Conservation (phyloP, 2,329 filamentous ascomycete genomes). For the Penicillium sp. region DNA sequence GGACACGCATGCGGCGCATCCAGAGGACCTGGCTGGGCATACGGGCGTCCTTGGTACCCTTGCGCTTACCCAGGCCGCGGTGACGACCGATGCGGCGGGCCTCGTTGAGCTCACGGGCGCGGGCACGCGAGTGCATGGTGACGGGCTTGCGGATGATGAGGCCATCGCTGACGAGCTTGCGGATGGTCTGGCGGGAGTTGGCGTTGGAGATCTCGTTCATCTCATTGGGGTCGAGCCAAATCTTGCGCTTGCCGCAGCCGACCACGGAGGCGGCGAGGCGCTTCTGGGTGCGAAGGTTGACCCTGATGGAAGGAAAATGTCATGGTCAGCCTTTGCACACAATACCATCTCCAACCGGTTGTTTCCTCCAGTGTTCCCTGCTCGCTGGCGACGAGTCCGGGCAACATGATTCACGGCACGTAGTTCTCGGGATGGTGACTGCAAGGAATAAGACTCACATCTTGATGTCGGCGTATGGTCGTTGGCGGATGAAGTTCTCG, state of each 20-base stretch:
- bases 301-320: slow-evolving; percentile 60
- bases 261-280: slow-evolving; percentile 98
- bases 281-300: slow-evolving; percentile 99
- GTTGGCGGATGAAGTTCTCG: slow-evolving; percentile 46
- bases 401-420: neutral
- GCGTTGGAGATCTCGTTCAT: slow-evolving; percentile 99
- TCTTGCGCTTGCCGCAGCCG: slow-evolving; percentile 99
- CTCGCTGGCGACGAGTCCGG: neutral
- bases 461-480: slow-evolving; percentile 48
- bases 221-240: slow-evolving; percentile 99
- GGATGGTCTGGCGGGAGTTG: slow-evolving; percentile 99
- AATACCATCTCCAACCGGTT: slow-evolving; percentile 3
- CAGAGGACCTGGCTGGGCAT: slow-evolving; percentile 99
- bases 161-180: slow-evolving; percentile 99
- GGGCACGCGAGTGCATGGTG: slow-evolving; percentile 98
- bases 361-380: slow-evolving; percentile 13
- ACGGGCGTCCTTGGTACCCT: slow-evolving; percentile 99
- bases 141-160: slow-evolving; percentile 99
- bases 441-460: slow-evolving; percentile 42
- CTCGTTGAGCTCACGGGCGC: slow-evolving; percentile 91
- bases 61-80: slow-evolving; percentile 99
- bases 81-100: slow-evolving; percentile 94
- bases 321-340: slow-evolving; percentile 32
- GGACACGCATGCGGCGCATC: slow-evolving; percentile 99
- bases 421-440: slow-evolving; percentile 17